Evolutionary conservation across 208 protist species (phyloP), one percentile per base, ranked within the genome.

Genomic region (Crithidia brevicula): DNA sequence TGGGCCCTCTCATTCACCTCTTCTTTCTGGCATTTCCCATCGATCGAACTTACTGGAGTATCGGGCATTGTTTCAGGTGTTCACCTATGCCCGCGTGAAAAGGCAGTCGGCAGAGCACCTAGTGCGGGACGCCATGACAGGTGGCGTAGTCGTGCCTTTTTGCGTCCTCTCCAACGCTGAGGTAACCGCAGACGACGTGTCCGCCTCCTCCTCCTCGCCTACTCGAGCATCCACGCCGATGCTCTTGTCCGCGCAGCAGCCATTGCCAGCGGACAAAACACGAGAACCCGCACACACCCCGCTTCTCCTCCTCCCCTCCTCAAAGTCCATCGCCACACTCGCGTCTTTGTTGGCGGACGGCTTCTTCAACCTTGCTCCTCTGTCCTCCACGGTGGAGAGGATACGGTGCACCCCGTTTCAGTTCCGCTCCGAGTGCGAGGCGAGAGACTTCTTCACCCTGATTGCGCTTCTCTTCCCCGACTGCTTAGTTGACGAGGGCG

Each of bases 401-500:
- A 23, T 61, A 7, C 47, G 45, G 13, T 28, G 30, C 18, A 49
- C 59, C 40, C 50, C 34, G 0, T 81, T 64, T 46, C 57, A 56
- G 30, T 47, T 56, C 25, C 56, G 67, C 20, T 66, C 67, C 20
- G 86, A 95, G 50, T 81, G 76, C 27, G 58, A 77, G 18, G 64
- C 58, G 15, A 78, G 82, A n/a, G 85, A 93, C 27, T 58, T 76
- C 25, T 83, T 95, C 33, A 77, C 79, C 0, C 57, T 91, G 4
- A 72, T 87, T 5, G 62, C 76, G 20, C 61, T 95, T 27, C 65
- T 95, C 11, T 95, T 88, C 49, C 80, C 90, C 2, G 90, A 95
- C 36, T 93, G 86, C 62, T 89, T 93, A 47, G 62, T 78, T 8
- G 66, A 72, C 9, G 63, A 65, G 25, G 60, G 38, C 25, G 27